Conservation (phyloP, 768 basidiomycete species). For the Butyriboletus loyo region DNA sequence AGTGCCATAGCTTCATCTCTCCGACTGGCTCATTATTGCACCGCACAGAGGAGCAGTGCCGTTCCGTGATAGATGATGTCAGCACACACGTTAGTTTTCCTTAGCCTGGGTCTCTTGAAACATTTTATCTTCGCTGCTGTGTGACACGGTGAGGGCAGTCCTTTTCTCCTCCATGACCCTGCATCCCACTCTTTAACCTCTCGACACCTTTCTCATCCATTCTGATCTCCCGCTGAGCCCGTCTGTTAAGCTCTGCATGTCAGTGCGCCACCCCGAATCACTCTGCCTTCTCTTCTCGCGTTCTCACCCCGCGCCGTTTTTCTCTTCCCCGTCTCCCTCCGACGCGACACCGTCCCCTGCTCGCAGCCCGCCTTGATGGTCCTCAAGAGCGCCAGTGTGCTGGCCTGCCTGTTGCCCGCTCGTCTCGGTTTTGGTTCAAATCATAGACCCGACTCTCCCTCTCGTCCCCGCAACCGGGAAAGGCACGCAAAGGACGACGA, state of each 20-base stretch:
- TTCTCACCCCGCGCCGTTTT: not conserved
- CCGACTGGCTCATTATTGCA: too few species aligned
- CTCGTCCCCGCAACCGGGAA: constrained; percentile 3
- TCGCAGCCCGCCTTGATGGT: constrained; percentile 29
- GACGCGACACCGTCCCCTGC: not conserved
- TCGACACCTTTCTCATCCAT: too few species aligned
- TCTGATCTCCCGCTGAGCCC: not conserved
- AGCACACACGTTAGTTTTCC: not conserved
- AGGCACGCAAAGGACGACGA: constrained; percentile 29
- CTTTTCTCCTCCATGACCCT: constrained; percentile 7
- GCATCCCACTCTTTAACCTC: not conserved
- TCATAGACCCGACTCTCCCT: constrained; percentile 9
- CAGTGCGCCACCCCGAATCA: not conserved
- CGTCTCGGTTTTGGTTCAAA: constrained; percentile 31
- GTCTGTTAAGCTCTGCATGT: constrained; percentile 5
- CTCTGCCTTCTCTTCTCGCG: not conserved
- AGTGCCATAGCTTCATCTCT: too few species aligned
- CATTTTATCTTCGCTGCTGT: constrained; percentile 10
- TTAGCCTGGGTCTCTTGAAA: constrained; percentile 2
- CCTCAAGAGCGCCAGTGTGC: constrained; percentile 29
- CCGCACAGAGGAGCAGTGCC: too few species aligned
- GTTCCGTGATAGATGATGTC: constrained; percentile 13
- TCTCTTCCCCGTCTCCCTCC: not conserved
- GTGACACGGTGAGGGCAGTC: constrained; percentile 19
- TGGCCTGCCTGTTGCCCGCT: constrained; percentile 38